Conservation (phyloP, 225 moss, liverwort and hornwort genomes). For the Pleurozium schreberi region DNA sequence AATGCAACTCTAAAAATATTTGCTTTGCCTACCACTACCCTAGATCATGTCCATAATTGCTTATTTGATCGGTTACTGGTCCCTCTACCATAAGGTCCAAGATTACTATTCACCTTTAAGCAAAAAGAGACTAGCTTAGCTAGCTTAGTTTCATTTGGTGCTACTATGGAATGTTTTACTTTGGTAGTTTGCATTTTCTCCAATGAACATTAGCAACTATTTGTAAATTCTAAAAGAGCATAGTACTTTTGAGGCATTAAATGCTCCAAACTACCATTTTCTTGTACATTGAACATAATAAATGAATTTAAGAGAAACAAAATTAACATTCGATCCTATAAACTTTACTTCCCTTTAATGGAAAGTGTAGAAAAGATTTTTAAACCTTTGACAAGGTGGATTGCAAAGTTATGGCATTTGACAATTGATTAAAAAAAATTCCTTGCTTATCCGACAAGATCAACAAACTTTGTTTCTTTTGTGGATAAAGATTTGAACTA, state of each 20-base stretch:
- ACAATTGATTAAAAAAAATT: no score
- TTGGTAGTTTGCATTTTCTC: background rate
- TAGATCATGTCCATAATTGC: no score
- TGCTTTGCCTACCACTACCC: no score
- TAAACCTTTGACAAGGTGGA: background rate
- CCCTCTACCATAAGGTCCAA: no score
- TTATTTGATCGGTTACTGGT: no score
- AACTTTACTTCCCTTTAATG: background rate
- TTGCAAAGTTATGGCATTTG: background rate
- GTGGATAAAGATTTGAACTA: background rate
- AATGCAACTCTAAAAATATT: no score
- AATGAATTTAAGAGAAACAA: background rate
- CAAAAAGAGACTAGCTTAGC: no score
- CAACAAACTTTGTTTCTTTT: background rate
- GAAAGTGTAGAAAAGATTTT: background rate
- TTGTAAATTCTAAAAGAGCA: background rate
- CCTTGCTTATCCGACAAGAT: accelerated
- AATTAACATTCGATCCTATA: background rate
- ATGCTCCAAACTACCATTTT: background rate
- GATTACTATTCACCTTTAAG: no score
- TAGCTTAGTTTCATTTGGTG: background rate
- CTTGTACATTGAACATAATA: background rate
- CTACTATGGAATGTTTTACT: background rate
- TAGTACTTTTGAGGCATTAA: background rate
- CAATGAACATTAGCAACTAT: background rate